Percentiles rank a stretch among this genome's conserved stretches.
These are phyloP conservation scores for Auriculariales sp. DNA, from an alignment of 768 basidiomycete species.

Conservation along the genomic window DNA sequence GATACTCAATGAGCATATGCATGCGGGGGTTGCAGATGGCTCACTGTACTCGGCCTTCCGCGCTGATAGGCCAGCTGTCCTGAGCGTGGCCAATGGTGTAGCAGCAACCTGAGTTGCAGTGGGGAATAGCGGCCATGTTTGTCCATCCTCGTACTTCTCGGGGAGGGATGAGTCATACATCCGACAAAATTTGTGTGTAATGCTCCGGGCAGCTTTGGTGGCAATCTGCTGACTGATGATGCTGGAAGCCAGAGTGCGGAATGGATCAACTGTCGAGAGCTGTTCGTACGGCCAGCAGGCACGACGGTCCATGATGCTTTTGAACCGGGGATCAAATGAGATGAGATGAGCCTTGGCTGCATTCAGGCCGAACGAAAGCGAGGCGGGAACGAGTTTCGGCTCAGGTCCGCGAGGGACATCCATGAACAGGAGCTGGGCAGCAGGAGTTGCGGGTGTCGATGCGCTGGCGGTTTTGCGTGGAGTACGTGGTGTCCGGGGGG, in stretches of 20 bases:
- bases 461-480: too few species aligned
- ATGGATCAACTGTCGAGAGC: conserved; percentile 67
- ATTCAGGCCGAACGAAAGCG: conserved; percentile 62
- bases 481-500: too few species aligned
- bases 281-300: conserved; percentile 66
- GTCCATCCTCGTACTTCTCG: conserved; percentile 33
- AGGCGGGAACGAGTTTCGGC: conserved; percentile 42
- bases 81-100: conserved; percentile 42
- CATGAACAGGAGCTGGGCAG: background rate
- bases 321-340: conserved; percentile 52
- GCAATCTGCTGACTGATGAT: conserved; percentile 78
- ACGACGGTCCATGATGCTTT: conserved; percentile 46
- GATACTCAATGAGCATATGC: background rate
- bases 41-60: conserved; percentile 86
- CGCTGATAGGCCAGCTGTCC: conserved; percentile 61
- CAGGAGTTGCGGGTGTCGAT: too few species aligned
- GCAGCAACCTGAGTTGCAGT: conserved; percentile 50
- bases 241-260: conserved; percentile 60
- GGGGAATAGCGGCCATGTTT: conserved; percentile 44
- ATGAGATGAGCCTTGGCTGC: conserved; percentile 63
- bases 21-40: conserved; percentile 9
- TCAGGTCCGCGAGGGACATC: background rate
- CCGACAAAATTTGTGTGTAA: conserved; percentile 64
- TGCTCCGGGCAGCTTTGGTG: conserved; percentile 74
- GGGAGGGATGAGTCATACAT: conserved; percentile 63